Evolutionary conservation across 2,329 filamentous ascomycete genomes (phyloP), one percentile per base, ranked within the genome.

Genomic region (Amauroascus niger): DNA sequence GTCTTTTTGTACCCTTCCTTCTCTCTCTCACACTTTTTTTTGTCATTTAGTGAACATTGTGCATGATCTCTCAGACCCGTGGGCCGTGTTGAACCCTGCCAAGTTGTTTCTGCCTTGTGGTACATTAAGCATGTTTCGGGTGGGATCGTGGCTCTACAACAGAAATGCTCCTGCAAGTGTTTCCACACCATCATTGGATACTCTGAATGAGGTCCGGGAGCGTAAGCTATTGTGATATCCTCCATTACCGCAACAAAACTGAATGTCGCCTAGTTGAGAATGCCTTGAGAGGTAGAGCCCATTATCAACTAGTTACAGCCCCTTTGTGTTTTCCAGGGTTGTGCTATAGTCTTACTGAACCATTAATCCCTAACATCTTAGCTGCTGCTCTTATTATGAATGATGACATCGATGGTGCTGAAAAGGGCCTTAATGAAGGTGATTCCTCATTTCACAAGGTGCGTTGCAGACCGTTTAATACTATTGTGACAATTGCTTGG

Each of bases 391-490:
- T 87, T 54, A 87, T 95, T 61, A 85, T 95, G 77, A 85, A 93
- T 65, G 89, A 95, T 70, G 88, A 97, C 70, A 84, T 97, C 56
- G 86, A 88, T 33, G 83, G 81, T 37, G 93, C 93, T 5, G 87
- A 94, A 71, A 76, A 76, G 56, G 81, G 82, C 40, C 76, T 95
- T 33, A 78, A 79, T 49, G 79, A 84, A 60, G 84, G 86, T 43
- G 78, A 79, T 60, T 95, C 90, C 5, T 81, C 87, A n/a, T 97
- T 94, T 65, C 93, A 98, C 70, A 81, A 82, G 72, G 80, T 82
- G 63, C 55, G 66, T 63, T 33, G 26, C 26, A 47, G 5, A 18
- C n/a, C 20, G n/a, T 39, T 6, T 4, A 14, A n/a, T 39, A 13
- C 35, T 49, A 41, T 35, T 32, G 8, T 4, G 3, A 13, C 13